phyloP scores from a whole-genome alignment of 495 filamentous ascomycete species.

The Platismatia glauca region DNA sequence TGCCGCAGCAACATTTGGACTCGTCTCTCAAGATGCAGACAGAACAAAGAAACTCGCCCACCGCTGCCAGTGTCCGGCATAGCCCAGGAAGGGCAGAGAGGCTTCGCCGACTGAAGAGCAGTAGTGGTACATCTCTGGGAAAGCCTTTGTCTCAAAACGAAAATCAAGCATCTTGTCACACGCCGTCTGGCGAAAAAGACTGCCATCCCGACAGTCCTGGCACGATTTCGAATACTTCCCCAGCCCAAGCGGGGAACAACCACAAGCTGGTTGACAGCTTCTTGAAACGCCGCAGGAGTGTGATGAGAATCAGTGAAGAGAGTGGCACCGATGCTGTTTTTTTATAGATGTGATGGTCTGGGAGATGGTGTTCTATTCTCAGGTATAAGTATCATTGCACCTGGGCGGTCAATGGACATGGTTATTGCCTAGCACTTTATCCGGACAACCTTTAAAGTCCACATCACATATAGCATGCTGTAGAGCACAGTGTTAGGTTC shows the following conservation, averaged over 20 bases:
- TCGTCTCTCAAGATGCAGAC: slow-evolving; percentile 8
- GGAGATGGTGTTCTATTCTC: slow-evolving; percentile 5
- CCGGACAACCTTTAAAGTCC: slow-evolving; percentile 31
- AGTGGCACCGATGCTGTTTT: slow-evolving; percentile 16
- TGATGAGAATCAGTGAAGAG: slow-evolving; percentile 19
- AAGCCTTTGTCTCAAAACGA: slow-evolving; percentile 1
- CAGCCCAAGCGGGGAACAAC: background rate
- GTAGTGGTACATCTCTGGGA: slow-evolving; percentile 9
- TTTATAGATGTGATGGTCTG: slow-evolving; percentile 10
- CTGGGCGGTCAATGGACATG: background rate
- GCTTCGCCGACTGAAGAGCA: slow-evolving; percentile 21
- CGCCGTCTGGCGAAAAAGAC: background rate
- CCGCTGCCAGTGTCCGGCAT: slow-evolving; percentile 5
- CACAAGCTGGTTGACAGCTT: slow-evolving; percentile 21
- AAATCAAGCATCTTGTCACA: slow-evolving; percentile 2
- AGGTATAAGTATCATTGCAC: background rate
- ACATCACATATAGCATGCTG: background rate
- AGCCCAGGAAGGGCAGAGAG: slow-evolving; percentile 23
- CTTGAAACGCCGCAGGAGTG: slow-evolving; percentile 18
- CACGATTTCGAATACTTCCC: background rate
- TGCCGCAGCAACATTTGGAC: slow-evolving; percentile 6
- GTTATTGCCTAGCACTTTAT: background rate
- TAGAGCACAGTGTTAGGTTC: background rate
- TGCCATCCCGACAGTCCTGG: background rate
- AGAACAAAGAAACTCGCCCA: background rate